Percentiles rank a stretch among this genome's conserved stretches.
phyloP scores from a whole-genome alignment of 495 filamentous ascomycete species.

The Daldinia caldariorum region DNA sequence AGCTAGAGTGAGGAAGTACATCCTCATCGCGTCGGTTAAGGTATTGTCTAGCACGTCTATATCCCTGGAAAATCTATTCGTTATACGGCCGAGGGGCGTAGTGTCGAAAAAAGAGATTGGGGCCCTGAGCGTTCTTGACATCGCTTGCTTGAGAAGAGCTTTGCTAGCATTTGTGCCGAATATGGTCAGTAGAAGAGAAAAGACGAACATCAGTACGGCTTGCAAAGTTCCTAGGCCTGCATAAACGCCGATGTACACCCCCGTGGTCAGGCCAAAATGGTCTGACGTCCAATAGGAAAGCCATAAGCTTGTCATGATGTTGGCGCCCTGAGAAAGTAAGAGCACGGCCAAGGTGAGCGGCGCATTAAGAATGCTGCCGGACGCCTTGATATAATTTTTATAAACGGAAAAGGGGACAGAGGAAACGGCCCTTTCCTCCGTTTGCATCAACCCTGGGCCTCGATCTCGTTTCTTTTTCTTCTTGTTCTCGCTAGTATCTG shows the following conservation, averaged over 20 bases:
- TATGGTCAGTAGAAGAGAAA: conserved; percentile 71
- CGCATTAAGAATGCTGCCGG: conserved; percentile 77
- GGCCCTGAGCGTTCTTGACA: conserved; percentile 81
- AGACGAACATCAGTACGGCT: conserved; percentile 80
- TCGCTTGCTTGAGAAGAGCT: conserved; percentile 84
- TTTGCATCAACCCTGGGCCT: conserved; percentile 80
- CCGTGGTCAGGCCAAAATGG: conserved; percentile 71
- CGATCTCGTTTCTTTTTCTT: conserved; percentile 71
- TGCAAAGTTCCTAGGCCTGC: conserved; percentile 77
- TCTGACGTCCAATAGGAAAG: conserved; percentile 89
- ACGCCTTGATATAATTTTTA: conserved; percentile 79
- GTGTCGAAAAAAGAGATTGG: conserved; percentile 99
- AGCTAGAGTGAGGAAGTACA: conserved; percentile 87
- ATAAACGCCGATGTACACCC: conserved; percentile 87
- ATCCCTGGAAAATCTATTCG: conserved; percentile 96
- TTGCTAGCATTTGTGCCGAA: conserved; percentile 83
- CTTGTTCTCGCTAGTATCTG: conserved; percentile 58
- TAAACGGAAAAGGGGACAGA: conserved; percentile 88
- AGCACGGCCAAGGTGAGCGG: conserved; percentile 72
- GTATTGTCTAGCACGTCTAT: conserved; percentile 96
- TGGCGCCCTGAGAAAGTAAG: conserved; percentile 76
- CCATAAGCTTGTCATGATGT: conserved; percentile 90
- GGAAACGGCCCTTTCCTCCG: conserved; percentile 84
- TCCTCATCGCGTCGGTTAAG: conserved; percentile 87
- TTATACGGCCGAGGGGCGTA: conserved; percentile 94